Conservation (phyloP, 2,329 filamentous ascomycete species). For the Macrophomina pseudophaseolina region DNA sequence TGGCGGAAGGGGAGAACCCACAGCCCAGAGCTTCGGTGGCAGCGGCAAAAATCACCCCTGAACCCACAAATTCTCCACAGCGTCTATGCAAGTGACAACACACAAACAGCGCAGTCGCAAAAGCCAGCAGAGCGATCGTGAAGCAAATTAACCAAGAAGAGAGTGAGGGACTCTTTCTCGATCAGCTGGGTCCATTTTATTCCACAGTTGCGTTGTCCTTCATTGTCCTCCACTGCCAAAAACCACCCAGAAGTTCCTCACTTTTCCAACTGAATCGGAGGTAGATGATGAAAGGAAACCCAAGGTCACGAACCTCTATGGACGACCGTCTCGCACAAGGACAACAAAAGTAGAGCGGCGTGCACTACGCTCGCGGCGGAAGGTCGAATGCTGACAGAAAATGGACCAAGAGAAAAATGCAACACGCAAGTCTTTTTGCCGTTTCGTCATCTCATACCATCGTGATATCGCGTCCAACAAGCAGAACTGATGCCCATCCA, state of each 20-base stretch:
- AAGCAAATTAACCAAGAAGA: not conserved
- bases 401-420: not conserved
- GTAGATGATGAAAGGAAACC: not conserved
- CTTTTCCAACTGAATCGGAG: not conserved
- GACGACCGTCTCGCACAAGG: conserved; percentile 8
- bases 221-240: not conserved
- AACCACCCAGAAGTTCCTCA: not conserved
- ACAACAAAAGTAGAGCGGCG: conserved; percentile 11
- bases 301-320: conserved; percentile 17
- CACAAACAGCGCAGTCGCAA: not conserved
- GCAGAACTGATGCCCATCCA: conserved; percentile 4
- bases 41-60: not conserved
- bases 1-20: not conserved
- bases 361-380: conserved; percentile 10
- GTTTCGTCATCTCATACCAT: conserved; percentile 19
- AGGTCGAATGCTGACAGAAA: not conserved
- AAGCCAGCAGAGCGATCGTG: not conserved
- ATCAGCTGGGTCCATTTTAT: not conserved
- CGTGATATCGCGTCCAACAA: conserved; percentile 3
- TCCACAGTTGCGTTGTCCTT: not conserved
- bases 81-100: not conserved
- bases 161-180: not conserved
- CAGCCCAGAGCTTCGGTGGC: not conserved
- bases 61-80: not conserved
- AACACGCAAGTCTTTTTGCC: conserved; percentile 15